Evolutionary conservation across 371 early-diverging fungal genomes (phyloP).

Genomic region (Actinomortierella ambigua): DNA sequence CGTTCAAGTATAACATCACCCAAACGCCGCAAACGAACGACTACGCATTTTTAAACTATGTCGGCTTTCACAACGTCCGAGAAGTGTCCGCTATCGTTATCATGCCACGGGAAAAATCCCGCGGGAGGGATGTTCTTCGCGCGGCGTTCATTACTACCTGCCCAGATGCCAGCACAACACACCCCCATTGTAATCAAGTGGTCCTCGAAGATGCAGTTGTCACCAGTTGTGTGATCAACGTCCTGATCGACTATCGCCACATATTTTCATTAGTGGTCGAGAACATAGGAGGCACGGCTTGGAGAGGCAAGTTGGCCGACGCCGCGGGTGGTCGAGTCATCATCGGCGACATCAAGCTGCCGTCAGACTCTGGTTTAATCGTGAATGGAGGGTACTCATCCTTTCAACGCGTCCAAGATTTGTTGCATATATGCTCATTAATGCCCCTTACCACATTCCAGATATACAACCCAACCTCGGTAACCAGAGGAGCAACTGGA

Average conservation of each 20-base stretch:
- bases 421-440: conserved; percentile 13
- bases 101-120: too few species aligned
- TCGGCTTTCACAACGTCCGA: conserved; percentile 8
- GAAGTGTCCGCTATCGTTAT: conserved; percentile 15
- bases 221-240: conserved; percentile 18
- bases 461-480: conserved; percentile 19
- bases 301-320: conserved; percentile 22
- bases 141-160: too few species aligned
- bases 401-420: conserved; percentile 13
- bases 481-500: conserved; percentile 4
- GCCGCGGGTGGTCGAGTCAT: neutral
- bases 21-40: conserved; percentile 22
- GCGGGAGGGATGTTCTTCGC: too few species aligned
- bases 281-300: conserved; percentile 18
- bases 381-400: too few species aligned
- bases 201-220: too few species aligned
- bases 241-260: conserved; percentile 13
- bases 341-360: conserved; percentile 20
- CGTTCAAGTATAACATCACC: conserved; percentile 23
- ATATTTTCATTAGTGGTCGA: conserved; percentile 9
- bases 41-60: conserved; percentile 22
- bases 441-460: conserved; percentile 13
- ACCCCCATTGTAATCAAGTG: too few species aligned
- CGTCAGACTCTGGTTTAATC: conserved; percentile 7
- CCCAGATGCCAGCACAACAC: too few species aligned